Base-by-base conservation (phyloP, 495 filamentous ascomycete genomes). In the Penicillium verhagenii region DNA sequence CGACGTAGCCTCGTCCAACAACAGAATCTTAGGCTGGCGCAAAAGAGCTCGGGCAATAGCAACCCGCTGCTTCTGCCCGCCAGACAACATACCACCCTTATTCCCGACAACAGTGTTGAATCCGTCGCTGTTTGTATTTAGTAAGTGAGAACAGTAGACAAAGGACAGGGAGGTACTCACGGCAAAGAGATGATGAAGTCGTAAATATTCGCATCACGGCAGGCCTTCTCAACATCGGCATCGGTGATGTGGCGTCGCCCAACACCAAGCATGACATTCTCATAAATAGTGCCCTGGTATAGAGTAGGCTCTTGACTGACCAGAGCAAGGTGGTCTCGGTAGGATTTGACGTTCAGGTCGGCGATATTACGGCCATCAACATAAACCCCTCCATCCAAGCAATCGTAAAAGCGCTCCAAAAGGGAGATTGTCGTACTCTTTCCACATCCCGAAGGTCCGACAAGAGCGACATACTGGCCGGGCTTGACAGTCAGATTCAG, bases 121-220 rank as follows among this genome's bases (percentile, higher is more conserved):
- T 29, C 88, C 89, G 6, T 93, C 87, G 20, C 73, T 78, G 69
- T 5, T 18, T 6, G 19, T 1, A 67, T 65, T 66, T 58, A 67
- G 56, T 52, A 31, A 19, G 5, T 13, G 14, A 14, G 5, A 24
- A 10, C 31, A 11, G 35, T 29, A 9, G 6, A 14, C 28, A 20
- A 42, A 44, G 20, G 6, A 13, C 20, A n/a, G 9, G 19, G 7
- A 21, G 35, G 33, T 52, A 73, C 71, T 67, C 68, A 73, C 59
- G 85, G 83, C 13, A 86, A 72, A 40, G 85, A 87, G 66, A 86
- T 80, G 68, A 96, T 92, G 70, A 95, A 96, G 60, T 94, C 90
- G 67, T 92, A 91, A 60, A 96, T 96, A 61, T 96, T 96, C 38
- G 91, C 91, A 64, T 92, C 87, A 54, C 85, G 86, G 76, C 90